phyloP scores from a whole-genome alignment of 2,329 filamentous ascomycete species.

The Lasiodiplodia citricola region DNA sequence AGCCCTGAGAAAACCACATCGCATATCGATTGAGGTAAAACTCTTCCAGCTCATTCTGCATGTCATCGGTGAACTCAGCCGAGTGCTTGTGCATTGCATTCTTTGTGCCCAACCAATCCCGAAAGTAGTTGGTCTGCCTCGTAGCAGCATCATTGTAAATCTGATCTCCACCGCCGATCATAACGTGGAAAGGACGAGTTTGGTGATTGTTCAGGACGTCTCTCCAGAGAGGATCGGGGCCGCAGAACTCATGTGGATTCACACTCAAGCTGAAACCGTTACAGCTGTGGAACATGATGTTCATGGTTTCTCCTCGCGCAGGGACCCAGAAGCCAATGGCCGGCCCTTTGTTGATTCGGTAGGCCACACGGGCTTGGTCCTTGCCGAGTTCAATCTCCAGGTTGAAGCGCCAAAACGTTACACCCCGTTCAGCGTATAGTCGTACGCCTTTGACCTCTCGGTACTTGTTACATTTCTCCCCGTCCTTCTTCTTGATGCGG shows the following conservation, averaged over 20 bases:
- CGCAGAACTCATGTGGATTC: conserved; percentile 80
- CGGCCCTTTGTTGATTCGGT: conserved; percentile 92
- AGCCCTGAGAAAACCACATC: conserved; percentile 94
- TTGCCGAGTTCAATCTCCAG: conserved; percentile 85
- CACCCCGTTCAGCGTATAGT: conserved; percentile 82
- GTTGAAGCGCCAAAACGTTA: conserved; percentile 97
- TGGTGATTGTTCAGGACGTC: conserved; percentile 95
- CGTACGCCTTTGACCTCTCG: conserved; percentile 83
- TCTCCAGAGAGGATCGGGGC: conserved; percentile 95
- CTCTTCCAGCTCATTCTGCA: conserved; percentile 85
- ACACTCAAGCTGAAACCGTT: conserved; percentile 90
- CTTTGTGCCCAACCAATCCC: conserved; percentile 81
- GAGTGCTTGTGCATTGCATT: conserved; percentile 81
- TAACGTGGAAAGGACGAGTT: conserved; percentile 91
- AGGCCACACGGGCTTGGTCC: conserved; percentile 84
- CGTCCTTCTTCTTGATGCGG: conserved; percentile 65
- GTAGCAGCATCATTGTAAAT: conserved; percentile 92
- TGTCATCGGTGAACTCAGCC: conserved; percentile 75
- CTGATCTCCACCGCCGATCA: conserved; percentile 96
- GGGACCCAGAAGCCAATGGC: conserved; percentile 95
- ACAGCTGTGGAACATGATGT: conserved; percentile 98
- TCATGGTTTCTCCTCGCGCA: conserved; percentile 83
- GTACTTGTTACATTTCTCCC: conserved; percentile 80
- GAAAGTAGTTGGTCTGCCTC: conserved; percentile 75
- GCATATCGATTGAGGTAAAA: conserved; percentile 90